Evolutionary conservation across 1,284 basidiomycete genomes (phyloP).

Genomic region (Cutaneotrichosporon mucoides): DNA sequence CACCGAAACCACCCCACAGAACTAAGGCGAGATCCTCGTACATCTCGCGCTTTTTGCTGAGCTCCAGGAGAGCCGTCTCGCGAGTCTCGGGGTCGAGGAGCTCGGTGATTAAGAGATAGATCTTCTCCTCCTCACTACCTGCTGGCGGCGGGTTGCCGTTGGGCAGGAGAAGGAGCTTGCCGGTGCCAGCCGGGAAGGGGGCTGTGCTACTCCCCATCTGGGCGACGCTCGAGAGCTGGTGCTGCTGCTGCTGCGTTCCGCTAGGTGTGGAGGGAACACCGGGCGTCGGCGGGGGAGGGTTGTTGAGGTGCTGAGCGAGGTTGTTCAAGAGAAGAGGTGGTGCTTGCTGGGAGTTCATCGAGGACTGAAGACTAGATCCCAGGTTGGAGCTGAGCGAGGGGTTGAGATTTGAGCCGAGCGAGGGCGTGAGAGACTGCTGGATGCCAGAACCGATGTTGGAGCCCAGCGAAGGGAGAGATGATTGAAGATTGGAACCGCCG

Average conservation of each 20-base stretch:
- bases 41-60: constrained; percentile 98
- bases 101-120: constrained; percentile 54
- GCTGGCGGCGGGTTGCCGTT: constrained; percentile 44
- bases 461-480: neutral
- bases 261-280: neutral
- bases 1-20: constrained; percentile 98
- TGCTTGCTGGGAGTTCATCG: constrained; percentile 9
- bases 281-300: constrained; percentile 34
- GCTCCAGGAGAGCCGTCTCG: constrained; percentile 82
- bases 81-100: constrained; percentile 58
- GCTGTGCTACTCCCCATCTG: constrained; percentile 6
- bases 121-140: constrained; percentile 54
- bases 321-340: constrained; percentile 45
- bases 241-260: neutral
- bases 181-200: constrained; percentile 20
- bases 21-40: constrained; percentile 98
- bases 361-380: neutral
- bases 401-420: too few relatives aligned
- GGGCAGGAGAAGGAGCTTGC: constrained; percentile 46
- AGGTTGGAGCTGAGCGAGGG: too few relatives aligned
- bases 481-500: neutral
- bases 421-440: too few relatives aligned
- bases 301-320: constrained; percentile 49
- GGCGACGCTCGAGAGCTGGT: constrained; percentile 1
- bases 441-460: too few relatives aligned